Evolutionary conservation across 306 rosid species (phyloP), one percentile per base, ranked within the genome.

Genomic region (Casuarina cunninghamiana): DNA sequence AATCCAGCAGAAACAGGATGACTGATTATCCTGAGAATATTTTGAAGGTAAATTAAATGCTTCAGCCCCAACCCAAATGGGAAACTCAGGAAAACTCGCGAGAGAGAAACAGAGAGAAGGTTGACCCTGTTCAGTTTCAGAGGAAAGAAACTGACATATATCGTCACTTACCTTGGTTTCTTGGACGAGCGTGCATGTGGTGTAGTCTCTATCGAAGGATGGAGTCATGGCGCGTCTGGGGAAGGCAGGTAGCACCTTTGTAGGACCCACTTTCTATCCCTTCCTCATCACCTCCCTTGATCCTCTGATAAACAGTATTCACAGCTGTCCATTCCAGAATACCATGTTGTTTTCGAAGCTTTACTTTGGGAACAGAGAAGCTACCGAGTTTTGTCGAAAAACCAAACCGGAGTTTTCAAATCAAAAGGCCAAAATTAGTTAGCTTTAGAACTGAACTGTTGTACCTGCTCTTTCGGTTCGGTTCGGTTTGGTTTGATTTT

Each of bases 1-100:
- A 83, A 79, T 82, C 75, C 51, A n/a, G 54, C 32, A 65, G 19
- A 73, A 72, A 54, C 71, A 66, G 73, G 13, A 74, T 37, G 43
- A 5, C 66, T 26, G 32, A 1, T 26, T 26, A 26, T 26, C 32
- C 32, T 1, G 32, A 26, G 32, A 26, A 26, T 26, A 26, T 26
- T 26, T 26, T 26, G 32, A 26, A 26, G 32, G 32, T 26, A 26
- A 26, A 26, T 26, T 26, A 26, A 26, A 26, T 26, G 32, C 32
- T 26, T 26, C 32, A 26, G 32, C 32, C 32, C 32, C 32, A 26
- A 26, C 32, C 32, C 32, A 26, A 26, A 26, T 26, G n/a, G 21
- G 9, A 17, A 69, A 5, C 45, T 35, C 69, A 63, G 69, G 5
- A 63, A 8, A 13, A 37, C 38, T 16, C 38, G 9, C 17, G 41